Base-by-base conservation (phyloP, 495 filamentous ascomycete genomes). In the Aspergillus bertholletiae region DNA sequence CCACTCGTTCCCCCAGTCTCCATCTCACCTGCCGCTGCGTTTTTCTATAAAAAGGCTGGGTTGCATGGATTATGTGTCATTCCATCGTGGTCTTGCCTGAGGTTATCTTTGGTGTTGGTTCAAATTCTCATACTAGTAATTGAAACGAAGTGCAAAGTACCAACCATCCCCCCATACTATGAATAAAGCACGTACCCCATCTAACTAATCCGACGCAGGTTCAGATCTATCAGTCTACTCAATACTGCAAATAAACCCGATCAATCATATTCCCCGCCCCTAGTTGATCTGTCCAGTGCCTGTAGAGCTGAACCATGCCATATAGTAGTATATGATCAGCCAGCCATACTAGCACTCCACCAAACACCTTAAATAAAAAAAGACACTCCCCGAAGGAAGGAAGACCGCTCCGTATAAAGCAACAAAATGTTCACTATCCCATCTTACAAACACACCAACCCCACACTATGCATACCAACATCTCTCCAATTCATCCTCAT, bases 401-500 rank as follows among this genome's bases (percentile, higher is more conserved):
- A n/a, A n/a, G n/a, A n/a, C n/a, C n/a, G n/a, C n/a, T n/a, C n/a
- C n/a, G n/a, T n/a, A n/a, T n/a, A n/a, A 37, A 37, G 9, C 34
- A 8, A 15, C 37, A 44, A 26, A 2, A 47, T 47, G 45, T 7
- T 30, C 30, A 8, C 24, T 47, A 8, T 17, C 21, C 13, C 20
- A 4, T 30, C 45, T 8, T 15, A 4, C 45, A 30, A 30, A 47
- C 20, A 18, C 22, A n/a, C 15, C 5, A 28, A n/a, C 39, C 34
- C 17, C 34, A 37, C 13, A 37, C 34, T 5, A n/a, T 15, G 11
- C 13, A n/a, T 37, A n/a, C 5, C 34, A 15, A 12, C 21, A 40
- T 53, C n/a, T 49, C 32, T 59, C 37, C 6, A 23, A 9, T 20
- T 54, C 39, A 4, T 46, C 30, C 34, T 53, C 27, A 34, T 44